phyloP scores from a whole-genome alignment of 2,329 filamentous ascomycete genomes.

The Neocucurbitaria cava region DNA sequence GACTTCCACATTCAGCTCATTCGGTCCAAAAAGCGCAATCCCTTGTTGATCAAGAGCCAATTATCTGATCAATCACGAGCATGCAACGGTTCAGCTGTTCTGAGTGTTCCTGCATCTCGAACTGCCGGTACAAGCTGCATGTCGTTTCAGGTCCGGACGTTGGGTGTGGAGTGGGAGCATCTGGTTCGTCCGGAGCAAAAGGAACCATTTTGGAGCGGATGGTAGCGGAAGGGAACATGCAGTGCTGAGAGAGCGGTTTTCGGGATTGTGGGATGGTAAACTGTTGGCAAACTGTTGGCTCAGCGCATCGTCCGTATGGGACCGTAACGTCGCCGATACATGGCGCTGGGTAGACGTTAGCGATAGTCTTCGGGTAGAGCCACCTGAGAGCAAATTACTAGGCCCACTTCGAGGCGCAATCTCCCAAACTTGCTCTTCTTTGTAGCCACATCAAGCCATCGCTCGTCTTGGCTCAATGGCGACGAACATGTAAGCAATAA shows the following conservation, averaged over 20 bases:
- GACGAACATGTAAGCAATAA: slow-evolving; percentile 4
- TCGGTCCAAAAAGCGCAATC: not conserved
- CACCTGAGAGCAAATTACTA: slow-evolving; percentile 2
- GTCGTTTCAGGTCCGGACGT: slow-evolving; percentile 17
- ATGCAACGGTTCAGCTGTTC: slow-evolving; percentile 4
- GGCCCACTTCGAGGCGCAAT: slow-evolving; percentile 13
- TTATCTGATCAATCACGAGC: not conserved
- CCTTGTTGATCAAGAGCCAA: not conserved
- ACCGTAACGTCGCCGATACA: slow-evolving; percentile 9
- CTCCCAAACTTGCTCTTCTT: slow-evolving; percentile 5
- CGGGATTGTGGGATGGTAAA: slow-evolving; percentile 13
- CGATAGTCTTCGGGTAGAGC: slow-evolving; percentile 1
- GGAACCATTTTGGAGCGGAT: slow-evolving; percentile 13
- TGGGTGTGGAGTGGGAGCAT: slow-evolving; percentile 16
- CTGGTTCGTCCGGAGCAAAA: slow-evolving; percentile 23
- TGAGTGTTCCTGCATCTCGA: slow-evolving; percentile 13
- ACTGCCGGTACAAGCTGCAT: slow-evolving; percentile 7
- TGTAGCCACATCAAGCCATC: slow-evolving; percentile 12
- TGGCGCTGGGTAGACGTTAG: not conserved
- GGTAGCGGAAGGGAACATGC: slow-evolving; percentile 9
- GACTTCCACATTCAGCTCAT: not conserved
- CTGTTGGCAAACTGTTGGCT: slow-evolving; percentile 14
- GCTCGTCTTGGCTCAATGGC: slow-evolving; percentile 1
- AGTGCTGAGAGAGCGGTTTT: slow-evolving; percentile 10
- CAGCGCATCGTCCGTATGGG: slow-evolving; percentile 7